Conservation (phyloP, 345 rosid species). For the Clarkia xantiana region DNA sequence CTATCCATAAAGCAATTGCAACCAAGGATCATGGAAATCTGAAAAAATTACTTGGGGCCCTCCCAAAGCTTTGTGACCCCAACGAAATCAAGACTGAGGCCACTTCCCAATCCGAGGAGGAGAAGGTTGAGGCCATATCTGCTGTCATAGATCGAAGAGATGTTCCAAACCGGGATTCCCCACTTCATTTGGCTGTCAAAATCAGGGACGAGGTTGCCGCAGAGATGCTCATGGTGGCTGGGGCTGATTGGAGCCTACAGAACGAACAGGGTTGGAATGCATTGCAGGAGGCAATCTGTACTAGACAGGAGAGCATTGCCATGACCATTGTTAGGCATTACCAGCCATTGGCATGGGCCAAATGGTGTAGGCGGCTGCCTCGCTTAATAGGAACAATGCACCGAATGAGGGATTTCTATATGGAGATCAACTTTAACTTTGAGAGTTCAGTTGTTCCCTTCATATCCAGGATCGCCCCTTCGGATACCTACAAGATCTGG, state of each 20-base stretch:
- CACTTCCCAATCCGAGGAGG: slow-evolving; percentile 66
- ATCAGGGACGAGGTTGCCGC: slow-evolving; percentile 65
- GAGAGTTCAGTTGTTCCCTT: slow-evolving; percentile 95
- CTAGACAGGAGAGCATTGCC: slow-evolving; percentile 57
- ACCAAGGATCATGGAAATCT: slow-evolving; percentile 54
- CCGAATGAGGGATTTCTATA: slow-evolving; percentile 89
- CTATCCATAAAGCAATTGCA: slow-evolving; percentile 66
- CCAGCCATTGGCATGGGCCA: slow-evolving; percentile 93
- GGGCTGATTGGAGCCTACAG: slow-evolving; percentile 93
- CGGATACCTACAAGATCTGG: slow-evolving; percentile 94
- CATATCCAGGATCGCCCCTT: slow-evolving; percentile 83
- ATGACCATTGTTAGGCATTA: slow-evolving; percentile 73
- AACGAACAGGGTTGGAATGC: slow-evolving; percentile 97
- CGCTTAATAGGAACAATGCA: slow-evolving; percentile 66
- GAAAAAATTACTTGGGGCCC: slow-evolving; percentile 49
- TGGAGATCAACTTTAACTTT: slow-evolving; percentile 89
- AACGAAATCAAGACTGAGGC: slow-evolving; percentile 55
- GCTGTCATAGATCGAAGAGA: slow-evolving; percentile 68
- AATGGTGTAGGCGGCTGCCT: slow-evolving; percentile 93
- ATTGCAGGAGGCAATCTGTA: slow-evolving; percentile 88
- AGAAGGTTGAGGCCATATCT: slow-evolving; percentile 66
- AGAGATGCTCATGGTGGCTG: slow-evolving; percentile 87
- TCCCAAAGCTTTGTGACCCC: slow-evolving; percentile 59
- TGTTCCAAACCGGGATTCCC: slow-evolving; percentile 77
- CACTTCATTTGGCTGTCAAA: slow-evolving; percentile 87